A percentile compares a stretch with the other conserved stretches of the same genome.
Conservation (phyloP, 1,284 basidiomycete species). For the Earliella scabrosa region DNA sequence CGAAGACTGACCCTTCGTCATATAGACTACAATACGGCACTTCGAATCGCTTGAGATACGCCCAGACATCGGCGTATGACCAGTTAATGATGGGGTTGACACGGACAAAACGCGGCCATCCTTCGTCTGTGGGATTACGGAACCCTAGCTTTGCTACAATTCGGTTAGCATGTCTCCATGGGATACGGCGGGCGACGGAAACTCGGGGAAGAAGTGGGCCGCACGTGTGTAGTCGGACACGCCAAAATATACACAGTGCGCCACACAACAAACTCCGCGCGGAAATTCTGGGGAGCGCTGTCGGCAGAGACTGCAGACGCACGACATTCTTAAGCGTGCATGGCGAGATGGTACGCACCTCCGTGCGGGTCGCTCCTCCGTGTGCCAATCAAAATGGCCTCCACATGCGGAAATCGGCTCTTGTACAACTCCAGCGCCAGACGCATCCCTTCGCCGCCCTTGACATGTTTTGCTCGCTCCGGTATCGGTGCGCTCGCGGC, state of each 20-base stretch:
- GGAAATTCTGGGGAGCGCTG: not conserved
- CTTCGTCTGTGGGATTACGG: constrained; percentile 81
- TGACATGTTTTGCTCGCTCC: constrained; percentile 34
- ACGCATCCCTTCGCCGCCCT: constrained; percentile 83
- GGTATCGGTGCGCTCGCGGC: constrained; percentile 22
- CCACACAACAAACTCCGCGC: too few relatives aligned
- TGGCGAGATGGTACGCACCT: constrained; percentile 52
- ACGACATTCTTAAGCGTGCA: too few relatives aligned
- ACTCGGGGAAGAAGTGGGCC: too few relatives aligned
- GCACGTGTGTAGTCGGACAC: too few relatives aligned
- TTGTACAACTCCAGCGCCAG: constrained; percentile 82
- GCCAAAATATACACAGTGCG: too few relatives aligned
- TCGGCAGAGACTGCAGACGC: too few relatives aligned
- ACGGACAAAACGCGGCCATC: constrained; percentile 90
- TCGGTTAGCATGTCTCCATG: too few relatives aligned
- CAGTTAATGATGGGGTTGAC: constrained; percentile 97
- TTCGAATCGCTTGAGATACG: constrained; percentile 75
- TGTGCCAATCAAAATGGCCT: constrained; percentile 90
- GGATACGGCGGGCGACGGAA: too few relatives aligned
- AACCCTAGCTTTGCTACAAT: constrained; percentile 65
- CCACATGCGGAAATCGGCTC: constrained; percentile 61
- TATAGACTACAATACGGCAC: constrained; percentile 91
- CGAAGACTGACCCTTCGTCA: constrained; percentile 78
- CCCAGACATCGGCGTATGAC: constrained; percentile 91
- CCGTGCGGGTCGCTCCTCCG: constrained; percentile 91